Conservation (phyloP, 805 yeast genomes). For the Schwanniomyces polymorphus region DNA sequence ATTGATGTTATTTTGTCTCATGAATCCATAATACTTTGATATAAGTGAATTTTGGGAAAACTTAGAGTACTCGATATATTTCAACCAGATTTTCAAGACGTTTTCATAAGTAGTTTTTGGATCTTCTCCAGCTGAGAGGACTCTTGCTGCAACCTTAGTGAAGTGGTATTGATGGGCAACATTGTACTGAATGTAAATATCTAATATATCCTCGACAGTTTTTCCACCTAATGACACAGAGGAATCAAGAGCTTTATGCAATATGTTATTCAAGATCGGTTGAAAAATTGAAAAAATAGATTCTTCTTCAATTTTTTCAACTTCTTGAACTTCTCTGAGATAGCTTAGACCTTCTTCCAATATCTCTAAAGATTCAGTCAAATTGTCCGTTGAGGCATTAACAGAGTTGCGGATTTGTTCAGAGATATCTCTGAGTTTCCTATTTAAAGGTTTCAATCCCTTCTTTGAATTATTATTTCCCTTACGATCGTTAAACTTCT, state of each 20-base stretch:
- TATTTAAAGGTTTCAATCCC: conserved; percentile 14
- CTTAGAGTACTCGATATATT: conserved; percentile 25
- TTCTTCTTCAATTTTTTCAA: conserved; percentile 29
- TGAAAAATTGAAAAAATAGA: conserved; percentile 26
- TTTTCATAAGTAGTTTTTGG: conserved; percentile 15
- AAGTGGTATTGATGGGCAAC: conserved; percentile 37
- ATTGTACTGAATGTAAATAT: conserved; percentile 24
- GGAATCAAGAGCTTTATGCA: conserved; percentile 15
- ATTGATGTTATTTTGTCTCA: conserved; percentile 5
- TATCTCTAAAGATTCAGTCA: conserved; percentile 33
- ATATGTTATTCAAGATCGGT: conserved; percentile 21
- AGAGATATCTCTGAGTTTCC: conserved; percentile 34
- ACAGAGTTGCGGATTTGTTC: conserved; percentile 29
- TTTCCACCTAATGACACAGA: conserved; percentile 10
- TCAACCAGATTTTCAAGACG: conserved; percentile 34
- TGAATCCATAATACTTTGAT: conserved; percentile 4
- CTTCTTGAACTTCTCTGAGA: conserved; percentile 35
- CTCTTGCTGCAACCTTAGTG: conserved; percentile 16
- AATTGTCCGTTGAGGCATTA: conserved; percentile 12
- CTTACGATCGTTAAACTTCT: background rate
- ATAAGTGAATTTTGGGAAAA: conserved; percentile 5
- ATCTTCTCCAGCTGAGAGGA: conserved; percentile 14
- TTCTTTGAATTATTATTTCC: background rate
- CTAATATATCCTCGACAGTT: conserved; percentile 21
- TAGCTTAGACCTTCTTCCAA: conserved; percentile 42